Evolutionary conservation across 73 alveolate genomes (phyloP), one percentile per base, ranked within the genome.

Genomic region (Blepharisma stoltei): DNA sequence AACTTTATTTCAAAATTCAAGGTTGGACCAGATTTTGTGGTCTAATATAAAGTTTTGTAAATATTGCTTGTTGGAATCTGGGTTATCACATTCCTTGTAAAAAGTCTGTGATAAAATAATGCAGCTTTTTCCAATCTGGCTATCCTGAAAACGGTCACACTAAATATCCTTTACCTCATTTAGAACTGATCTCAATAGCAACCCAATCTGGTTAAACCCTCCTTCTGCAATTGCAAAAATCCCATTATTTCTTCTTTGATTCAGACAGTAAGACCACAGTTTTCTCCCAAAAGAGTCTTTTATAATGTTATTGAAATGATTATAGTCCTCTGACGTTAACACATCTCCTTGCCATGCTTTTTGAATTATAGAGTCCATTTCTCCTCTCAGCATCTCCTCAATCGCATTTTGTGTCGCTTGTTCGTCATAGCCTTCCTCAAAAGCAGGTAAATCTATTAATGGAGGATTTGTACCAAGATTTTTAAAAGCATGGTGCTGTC

Each of bases 31-130:
- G 38, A 60, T 8, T 14, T n/a, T 60, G 45, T 60, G 73, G 45
- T 25, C 5, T 60, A 60, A 20, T 14, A 60, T 60, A 14, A 25
- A 14, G 5, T 60, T 60, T 25, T 60, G 73, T 18, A 60, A 25
- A 25, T 60, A 60, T 4, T 60, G n/a, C 23, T 5, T 60, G 11
- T 14, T 9, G 4, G 38, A 20, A 14, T 60, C 46, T 25, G 73
- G 3, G 3, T 32, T 32, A 32, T 32, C 41, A 32, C 5, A 1
- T 9, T 14, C 46, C 4, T 60, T 14, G 23, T 60, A 60, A 25
- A 60, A 60, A 25, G 73, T 60, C 46, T 60, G 73, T 25, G 73
- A 60, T 60, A 60, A 60, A 60, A 60, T 60, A 60, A 60, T 60
- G 73, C 73, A 60, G 73, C 23, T 60, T 60, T 60, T 60, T 2